Evolutionary conservation across 768 basidiomycete species (phyloP), one percentile per base, ranked within the genome.

Genomic region (Naematelia aurantialba): DNA sequence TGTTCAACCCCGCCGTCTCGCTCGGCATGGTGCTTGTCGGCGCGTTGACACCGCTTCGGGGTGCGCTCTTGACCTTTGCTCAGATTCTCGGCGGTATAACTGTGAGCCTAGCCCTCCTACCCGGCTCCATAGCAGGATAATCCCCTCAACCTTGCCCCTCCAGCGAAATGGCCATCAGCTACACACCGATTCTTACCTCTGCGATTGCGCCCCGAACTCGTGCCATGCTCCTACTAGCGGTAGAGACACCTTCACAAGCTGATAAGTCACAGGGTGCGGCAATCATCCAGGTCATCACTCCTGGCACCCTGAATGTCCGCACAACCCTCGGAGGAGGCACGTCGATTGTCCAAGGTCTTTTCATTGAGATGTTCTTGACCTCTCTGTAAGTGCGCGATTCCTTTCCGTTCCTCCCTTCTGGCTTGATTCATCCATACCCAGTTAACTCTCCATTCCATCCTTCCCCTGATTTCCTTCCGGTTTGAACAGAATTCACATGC

Each of bases 281-380:
- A 0, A 68, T 78, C 54, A 70, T 77, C 24, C 60, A 74, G 48
- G 76, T 67, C 4, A 51, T 78, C 11, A 66, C 69, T 4, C 77
- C 77, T 17, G 77, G 77, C 14, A 71, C 75, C 13, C 52, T 76
- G 52, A 52, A 52, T 22, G 52, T 52, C 5, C 65, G 67, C 45
- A 70, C 72, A 1, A 57, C 52, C 12, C 65, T 75, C 14, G 67
- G 65, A 10, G 69, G 59, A 10, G 76, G 77, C 1, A 76, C 70
- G 3, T 61, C 57, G n/a, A 65, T 75, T 27, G 73, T 61, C 12
- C 75, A 74, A 53, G 78, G 77, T 0, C 60, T 79, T 2, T 79
- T 78, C 61, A 67, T 79, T 58, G 78, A 78, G 62, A 76, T 74
- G 74, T 76, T 79, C 71, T 61, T 79, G 53, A 79, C 78, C 1